Base-by-base conservation (phyloP, 1,284 basidiomycete species). In the Taiwanofungus camphoratus region DNA sequence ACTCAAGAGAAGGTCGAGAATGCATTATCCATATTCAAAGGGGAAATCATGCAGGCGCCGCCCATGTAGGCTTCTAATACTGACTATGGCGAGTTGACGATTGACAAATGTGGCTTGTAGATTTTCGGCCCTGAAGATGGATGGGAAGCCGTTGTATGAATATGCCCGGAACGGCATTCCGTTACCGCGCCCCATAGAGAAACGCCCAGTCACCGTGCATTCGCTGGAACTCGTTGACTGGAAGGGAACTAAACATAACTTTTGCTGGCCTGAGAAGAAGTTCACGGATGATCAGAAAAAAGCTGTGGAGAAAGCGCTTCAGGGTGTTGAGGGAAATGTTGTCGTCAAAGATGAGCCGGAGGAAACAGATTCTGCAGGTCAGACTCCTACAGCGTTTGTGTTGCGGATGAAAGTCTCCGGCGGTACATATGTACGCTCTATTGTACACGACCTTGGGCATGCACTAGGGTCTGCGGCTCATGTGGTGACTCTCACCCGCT, bases 101-200 rank as follows among this genome's bases (percentile, higher is more conserved):
- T n/a, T n/a, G n/a, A n/a, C n/a, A n/a, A n/a, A 20, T 9, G 24
- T 27, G 21, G 26, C 8, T 30, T 21, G 9, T 32, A 97, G 93
- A 61, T 99, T 95, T 67, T 99, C 95, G 9, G 96, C 96, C 0
- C 71, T 99, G 32, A 95, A 97, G 64, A 99, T 99, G 91, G 93
- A 99, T 55, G 96, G 96, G 2, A 93, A 82, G 64, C 89, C 92
- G 1, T 64, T 99, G 22, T 94, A 99, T 63, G 95, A 99, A 58
- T 99, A 99, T 60, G 96, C 96, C 11, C 80, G 96, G 3, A 77
- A 87, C 58, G 87, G 87, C 8, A 85, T 87, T 39, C 90, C 93
- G 0, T 76, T 99, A 12, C 96, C 96, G 16, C 80, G 94, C 8
- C 88, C 94, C 4, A 96, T 99, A 50, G 91, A 94, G 55, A 65